Evolutionary conservation across 345 rosid genomes (phyloP).

Genomic region (Geranium rotundifolium): DNA sequence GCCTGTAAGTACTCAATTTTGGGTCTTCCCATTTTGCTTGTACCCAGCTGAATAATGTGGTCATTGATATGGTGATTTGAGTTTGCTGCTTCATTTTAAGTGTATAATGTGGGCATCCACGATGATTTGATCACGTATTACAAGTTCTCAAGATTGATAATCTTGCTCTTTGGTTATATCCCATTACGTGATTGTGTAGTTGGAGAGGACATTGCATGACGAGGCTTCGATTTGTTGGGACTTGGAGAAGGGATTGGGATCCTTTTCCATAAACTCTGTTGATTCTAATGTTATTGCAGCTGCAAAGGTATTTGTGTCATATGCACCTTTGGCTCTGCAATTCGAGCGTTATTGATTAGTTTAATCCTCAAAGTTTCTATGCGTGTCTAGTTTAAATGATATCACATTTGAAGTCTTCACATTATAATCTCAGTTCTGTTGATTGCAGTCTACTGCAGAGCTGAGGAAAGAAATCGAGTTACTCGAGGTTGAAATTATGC

Average conservation of each 20-base stretch:
- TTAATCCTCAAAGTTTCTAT: neutral
- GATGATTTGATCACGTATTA: too few species aligned
- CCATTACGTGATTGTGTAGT: constrained; percentile 16
- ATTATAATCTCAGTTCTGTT: neutral
- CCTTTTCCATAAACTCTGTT: constrained; percentile 15
- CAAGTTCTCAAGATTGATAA: too few species aligned
- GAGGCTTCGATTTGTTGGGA: constrained; percentile 22
- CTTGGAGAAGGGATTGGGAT: constrained; percentile 13
- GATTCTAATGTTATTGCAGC: constrained; percentile 19
- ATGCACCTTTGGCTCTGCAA: neutral
- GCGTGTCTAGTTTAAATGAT: neutral
- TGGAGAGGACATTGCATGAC: constrained; percentile 25
- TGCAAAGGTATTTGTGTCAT: constrained; percentile 22
- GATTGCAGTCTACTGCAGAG: constrained; percentile 51
- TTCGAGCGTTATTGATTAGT: neutral
- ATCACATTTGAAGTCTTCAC: neutral
- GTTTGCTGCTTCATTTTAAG: neutral
- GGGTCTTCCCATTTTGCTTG: neutral
- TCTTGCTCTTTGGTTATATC: neutral
- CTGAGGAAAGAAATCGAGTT: constrained; percentile 55
- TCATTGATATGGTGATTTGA: neutral
- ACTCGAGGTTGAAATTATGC: constrained; percentile 64
- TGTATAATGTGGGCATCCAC: too few species aligned
- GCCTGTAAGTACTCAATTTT: constrained; percentile 42
- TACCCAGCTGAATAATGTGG: neutral